Evolutionary conservation across 768 basidiomycete genomes (phyloP).

Genomic region (Collybia sp.): DNA sequence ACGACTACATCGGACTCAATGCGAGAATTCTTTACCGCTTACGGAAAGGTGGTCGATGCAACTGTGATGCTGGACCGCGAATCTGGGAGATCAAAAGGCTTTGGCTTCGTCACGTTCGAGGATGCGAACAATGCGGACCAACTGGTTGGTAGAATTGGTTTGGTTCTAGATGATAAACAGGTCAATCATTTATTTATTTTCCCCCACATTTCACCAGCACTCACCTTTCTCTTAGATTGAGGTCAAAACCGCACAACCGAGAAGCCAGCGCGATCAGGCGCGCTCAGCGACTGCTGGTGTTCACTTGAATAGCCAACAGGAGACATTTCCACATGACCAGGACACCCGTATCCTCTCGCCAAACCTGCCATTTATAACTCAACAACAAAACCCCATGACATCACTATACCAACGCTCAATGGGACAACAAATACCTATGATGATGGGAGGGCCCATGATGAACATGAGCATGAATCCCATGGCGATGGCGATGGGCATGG

Average conservation of each 20-base stretch:
- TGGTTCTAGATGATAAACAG: conserved; percentile 74
- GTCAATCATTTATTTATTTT: conserved; percentile 28
- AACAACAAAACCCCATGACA: conserved; percentile 41
- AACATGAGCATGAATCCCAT: conserved; percentile 46
- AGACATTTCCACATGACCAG: conserved; percentile 26
- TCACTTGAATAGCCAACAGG: conserved; percentile 14
- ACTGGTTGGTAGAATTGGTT: conserved; percentile 61
- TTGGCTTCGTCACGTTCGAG: conserved; percentile 82
- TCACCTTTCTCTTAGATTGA: conserved; percentile 53
- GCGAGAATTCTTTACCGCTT: conserved; percentile 63
- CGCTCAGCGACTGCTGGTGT: conserved; percentile 21
- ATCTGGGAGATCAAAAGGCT: conserved; percentile 71
- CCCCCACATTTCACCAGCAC: not conserved
- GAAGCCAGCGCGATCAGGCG: conserved; percentile 56
- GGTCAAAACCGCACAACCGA: conserved; percentile 76
- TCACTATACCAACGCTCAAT: conserved; percentile 56
- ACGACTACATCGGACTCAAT: conserved; percentile 67
- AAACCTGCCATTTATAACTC: conserved; percentile 24
- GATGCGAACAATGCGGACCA: conserved; percentile 60
- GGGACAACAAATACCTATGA: conserved; percentile 36
- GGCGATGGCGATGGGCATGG: conserved; percentile 48
- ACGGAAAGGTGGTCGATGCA: conserved; percentile 78
- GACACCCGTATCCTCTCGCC: conserved; percentile 28
- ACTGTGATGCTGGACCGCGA: conserved; percentile 86
- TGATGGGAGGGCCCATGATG: conserved; percentile 32